Conservation (phyloP, 2,329 filamentous ascomycete genomes). For the Calycina marina region DNA sequence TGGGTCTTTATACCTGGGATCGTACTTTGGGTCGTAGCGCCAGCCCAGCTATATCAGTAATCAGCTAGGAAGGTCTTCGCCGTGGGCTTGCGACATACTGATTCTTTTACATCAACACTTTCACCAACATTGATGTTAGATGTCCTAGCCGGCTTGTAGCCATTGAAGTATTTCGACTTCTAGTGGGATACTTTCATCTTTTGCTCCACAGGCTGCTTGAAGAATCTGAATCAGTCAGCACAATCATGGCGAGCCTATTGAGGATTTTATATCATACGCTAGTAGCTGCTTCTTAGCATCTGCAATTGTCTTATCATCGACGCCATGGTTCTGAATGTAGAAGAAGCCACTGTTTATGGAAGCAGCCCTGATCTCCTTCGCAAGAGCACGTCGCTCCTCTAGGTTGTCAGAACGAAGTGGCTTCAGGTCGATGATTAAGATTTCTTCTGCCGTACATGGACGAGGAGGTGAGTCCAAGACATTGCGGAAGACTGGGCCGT, state of each 20-base stretch:
- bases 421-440: constrained; percentile 31
- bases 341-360: constrained; percentile 32
- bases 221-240: constrained; percentile 27
- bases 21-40: constrained; percentile 36
- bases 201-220: constrained; percentile 29
- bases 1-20: constrained; percentile 29
- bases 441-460: constrained; percentile 27
- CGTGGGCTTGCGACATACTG: constrained; percentile 15
- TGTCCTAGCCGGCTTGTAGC: constrained; percentile 27
- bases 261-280: constrained; percentile 13
- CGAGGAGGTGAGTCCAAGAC: constrained; percentile 28
- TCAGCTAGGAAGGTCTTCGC: not conserved
- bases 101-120: constrained; percentile 35
- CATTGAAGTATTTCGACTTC: constrained; percentile 31
- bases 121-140: constrained; percentile 35
- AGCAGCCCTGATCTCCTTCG: constrained; percentile 25
- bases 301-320: constrained; percentile 21
- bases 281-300: constrained; percentile 19
- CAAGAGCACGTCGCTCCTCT: constrained; percentile 25
- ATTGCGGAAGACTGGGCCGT: constrained; percentile 29
- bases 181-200: constrained; percentile 27
- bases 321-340: constrained; percentile 31
- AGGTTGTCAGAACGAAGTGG: constrained; percentile 24
- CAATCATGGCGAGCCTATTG: no score
- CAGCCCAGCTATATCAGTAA: constrained; percentile 23